A percentile compares a stretch with the other conserved stretches of the same genome.
Evolutionary conservation across 257 asterid genomes (phyloP).

Genomic region (Primulina eburnea): DNA sequence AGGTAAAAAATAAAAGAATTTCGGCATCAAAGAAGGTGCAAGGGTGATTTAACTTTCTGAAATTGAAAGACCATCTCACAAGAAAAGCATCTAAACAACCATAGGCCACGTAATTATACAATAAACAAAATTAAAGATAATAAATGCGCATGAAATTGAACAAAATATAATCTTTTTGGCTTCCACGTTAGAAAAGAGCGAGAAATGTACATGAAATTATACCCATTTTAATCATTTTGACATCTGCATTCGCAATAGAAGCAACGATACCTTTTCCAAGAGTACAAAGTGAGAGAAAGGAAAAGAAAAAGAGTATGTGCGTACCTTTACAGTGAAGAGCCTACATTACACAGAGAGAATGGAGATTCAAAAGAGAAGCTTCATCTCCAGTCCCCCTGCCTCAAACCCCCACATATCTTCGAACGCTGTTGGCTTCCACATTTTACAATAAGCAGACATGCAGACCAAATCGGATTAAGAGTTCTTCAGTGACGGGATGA

Average conservation of each 20-base stretch:
- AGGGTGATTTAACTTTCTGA: not conserved
- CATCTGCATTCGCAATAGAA: not conserved
- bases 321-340: slow-evolving; percentile 6
- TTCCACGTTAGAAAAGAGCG: too few species aligned
- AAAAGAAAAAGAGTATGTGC: not conserved
- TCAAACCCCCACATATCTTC: slow-evolving; percentile 30
- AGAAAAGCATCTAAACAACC: not conserved
- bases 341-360: slow-evolving; percentile 22
- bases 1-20: slow-evolving; percentile 20
- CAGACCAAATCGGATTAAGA: slow-evolving; percentile 5
- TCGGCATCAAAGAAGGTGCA: slow-evolving; percentile 31
- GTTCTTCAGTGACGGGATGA: not conserved
- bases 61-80: not conserved
- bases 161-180: not conserved
- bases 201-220: not conserved
- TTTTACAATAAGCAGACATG: slow-evolving; percentile 35
- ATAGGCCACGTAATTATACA: not conserved
- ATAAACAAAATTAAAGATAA: not conserved
- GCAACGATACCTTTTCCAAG: not conserved
- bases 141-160: not conserved
- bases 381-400: slow-evolving; percentile 29
- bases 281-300: not conserved
- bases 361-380: slow-evolving; percentile 33
- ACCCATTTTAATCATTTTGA: not conserved
- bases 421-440: slow-evolving; percentile 4